Evolutionary conservation across 148 eudicot species (phyloP), one percentile per base, ranked within the genome.

Genomic region (Amaranthus palmeri): DNA sequence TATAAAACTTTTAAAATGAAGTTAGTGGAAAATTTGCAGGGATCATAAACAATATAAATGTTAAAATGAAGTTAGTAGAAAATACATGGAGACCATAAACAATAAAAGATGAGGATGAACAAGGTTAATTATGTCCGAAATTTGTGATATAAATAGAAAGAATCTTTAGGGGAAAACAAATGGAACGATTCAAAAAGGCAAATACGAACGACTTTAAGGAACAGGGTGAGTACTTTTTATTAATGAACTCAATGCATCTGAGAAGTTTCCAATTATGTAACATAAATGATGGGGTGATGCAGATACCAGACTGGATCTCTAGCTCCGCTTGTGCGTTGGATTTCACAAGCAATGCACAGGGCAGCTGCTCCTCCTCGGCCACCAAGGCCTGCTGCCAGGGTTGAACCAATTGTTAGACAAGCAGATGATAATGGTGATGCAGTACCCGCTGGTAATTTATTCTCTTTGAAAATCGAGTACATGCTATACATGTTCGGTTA

Each of bases 241-340:
- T 25, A 25, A 25, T 59, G 58, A 59, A 61, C 6, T 12, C 45
- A 4, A 43, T 9, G 12, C 11, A 17, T 54, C 36, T 49, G 52
- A 9, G 46, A 56, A 57, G 45, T 67, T 67, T 49, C 25, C 49
- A 12, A 7, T 40, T 53, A 41, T 44, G 60, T 55, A 53, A 40
- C 41, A 51, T 56, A 57, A 74, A 49, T 56, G 56, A 36, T 77
- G 78, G 70, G 74, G 51, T 78, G 48, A 45, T 82, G 69, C 80
- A 96, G 99, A 67, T 92, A 96, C 81, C 99, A 92, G 82, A 96
- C 97, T 76, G 99, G 99, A 77, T 93, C 97, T 76, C 83, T 96
- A 62, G 79, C 99, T 66, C 99, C 99, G 54, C 80, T 96, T 41
- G 63, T 96, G 61, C 82, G 97, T 62, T 96, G 97, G 97, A 81